phyloP scores from a whole-genome alignment of 305 asterid genomes.

The Solanum hybrid region DNA sequence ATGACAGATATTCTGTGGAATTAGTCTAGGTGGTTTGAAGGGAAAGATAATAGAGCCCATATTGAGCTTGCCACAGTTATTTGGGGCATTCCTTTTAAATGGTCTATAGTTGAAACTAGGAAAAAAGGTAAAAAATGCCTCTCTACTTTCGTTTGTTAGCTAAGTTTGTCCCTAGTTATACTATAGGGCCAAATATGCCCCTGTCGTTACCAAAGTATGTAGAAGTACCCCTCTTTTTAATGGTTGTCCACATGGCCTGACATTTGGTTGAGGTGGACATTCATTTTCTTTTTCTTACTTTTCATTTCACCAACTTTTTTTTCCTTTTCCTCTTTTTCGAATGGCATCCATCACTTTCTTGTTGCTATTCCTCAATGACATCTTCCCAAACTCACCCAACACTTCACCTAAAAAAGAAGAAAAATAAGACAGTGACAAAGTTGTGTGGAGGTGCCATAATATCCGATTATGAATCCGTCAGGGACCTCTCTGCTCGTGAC shows the following conservation, averaged over 20 bases:
- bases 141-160: background rate
- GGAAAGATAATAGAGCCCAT: background rate
- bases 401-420: background rate
- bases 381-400: background rate
- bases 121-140: background rate
- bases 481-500: constrained; percentile 17
- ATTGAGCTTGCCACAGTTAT: background rate
- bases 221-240: background rate
- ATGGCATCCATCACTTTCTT: background rate
- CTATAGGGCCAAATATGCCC: background rate
- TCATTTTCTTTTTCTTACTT: background rate
- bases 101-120: background rate
- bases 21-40: background rate
- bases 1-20: background rate
- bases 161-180: background rate
- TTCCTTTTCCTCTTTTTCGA: background rate
- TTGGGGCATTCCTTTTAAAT: background rate
- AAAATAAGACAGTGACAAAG: background rate
- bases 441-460: constrained; percentile 86
- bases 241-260: background rate
- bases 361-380: background rate
- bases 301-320: background rate
- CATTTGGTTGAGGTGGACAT: background rate
- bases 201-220: background rate
- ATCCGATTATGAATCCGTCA: constrained; percentile 26